phyloP scores from a whole-genome alignment of 306 rosid species.

The Rosa multiflora region DNA sequence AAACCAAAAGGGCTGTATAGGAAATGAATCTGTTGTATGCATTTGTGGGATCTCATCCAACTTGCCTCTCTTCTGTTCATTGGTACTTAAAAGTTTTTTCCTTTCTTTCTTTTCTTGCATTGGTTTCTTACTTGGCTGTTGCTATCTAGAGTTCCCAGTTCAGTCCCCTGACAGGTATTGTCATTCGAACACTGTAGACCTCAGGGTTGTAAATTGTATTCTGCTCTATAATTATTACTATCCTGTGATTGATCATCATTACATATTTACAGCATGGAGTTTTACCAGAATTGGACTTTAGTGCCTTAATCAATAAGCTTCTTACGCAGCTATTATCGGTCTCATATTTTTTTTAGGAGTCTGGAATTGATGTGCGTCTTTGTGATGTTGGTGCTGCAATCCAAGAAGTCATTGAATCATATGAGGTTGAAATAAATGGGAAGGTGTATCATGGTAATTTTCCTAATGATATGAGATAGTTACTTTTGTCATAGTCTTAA shows the following conservation, averaged over 20 bases:
- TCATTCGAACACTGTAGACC: background rate
- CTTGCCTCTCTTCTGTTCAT: background rate
- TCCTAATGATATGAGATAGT: background rate
- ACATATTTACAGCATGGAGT: background rate
- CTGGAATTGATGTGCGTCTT: conserved; percentile 95
- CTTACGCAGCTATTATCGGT: background rate
- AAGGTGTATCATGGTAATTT: conserved; percentile 76
- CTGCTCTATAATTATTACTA: background rate
- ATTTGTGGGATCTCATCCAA: background rate
- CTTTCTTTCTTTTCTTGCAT: no score
- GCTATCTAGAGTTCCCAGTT: background rate
- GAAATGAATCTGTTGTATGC: background rate
- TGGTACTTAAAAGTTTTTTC: background rate
- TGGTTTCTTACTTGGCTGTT: background rate
- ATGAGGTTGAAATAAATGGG: conserved; percentile 95
- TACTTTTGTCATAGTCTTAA: background rate
- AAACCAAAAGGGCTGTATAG: background rate
- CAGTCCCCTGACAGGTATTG: background rate
- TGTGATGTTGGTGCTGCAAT: conserved; percentile 98
- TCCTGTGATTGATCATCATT: background rate
- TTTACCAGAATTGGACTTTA: background rate
- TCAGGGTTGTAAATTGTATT: background rate
- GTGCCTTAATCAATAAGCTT: background rate
- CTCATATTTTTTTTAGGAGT: conserved; percentile 47
- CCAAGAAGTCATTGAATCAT: conserved; percentile 97